These are phyloP conservation scores for Erodium maritimum DNA, from an alignment of 345 rosid species.

Conservation along the genomic window DNA sequence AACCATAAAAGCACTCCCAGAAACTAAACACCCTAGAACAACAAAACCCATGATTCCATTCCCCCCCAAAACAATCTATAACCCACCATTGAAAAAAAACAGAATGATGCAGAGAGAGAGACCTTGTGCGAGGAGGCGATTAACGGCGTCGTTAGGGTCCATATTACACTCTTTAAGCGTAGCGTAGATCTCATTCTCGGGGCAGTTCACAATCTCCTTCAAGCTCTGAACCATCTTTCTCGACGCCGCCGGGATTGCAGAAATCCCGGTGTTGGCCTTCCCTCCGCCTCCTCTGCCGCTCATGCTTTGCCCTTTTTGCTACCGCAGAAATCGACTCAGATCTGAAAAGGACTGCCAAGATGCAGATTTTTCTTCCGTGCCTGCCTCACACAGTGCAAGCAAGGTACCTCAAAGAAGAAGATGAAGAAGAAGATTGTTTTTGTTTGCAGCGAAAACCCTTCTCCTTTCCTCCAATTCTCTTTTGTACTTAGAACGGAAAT, in stretches of 20 bases:
- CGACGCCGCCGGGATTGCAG: constrained; percentile 59
- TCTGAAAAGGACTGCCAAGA: no score
- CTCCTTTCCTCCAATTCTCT: no score
- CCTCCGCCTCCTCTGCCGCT: constrained; percentile 43
- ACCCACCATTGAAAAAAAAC: not conserved
- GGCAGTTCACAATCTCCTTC: constrained; percentile 87
- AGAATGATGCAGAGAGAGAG: not conserved
- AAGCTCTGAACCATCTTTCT: constrained; percentile 83
- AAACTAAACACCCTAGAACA: no score
- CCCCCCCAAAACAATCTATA: constrained; percentile 1
- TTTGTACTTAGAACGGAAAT: no score
- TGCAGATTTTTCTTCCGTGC: constrained; percentile 13
- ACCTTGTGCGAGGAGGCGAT: constrained; percentile 96
- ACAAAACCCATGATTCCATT: not conserved
- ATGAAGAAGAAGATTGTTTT: no score
- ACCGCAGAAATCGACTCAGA: no score
- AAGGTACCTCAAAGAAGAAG: no score
- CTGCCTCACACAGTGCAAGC: no score
- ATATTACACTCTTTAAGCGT: constrained; percentile 90
- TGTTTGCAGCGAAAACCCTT: no score
- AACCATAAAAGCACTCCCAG: no score
- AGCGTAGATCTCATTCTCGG: constrained; percentile 91
- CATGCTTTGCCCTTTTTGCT: not conserved
- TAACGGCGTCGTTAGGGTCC: constrained; percentile 99
- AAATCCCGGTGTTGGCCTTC: constrained; percentile 45